A percentile compares a stretch with the other conserved stretches of the same genome.
Evolutionary conservation across 2,329 filamentous ascomycete genomes (phyloP).

Genomic region (Neurospora sp.): DNA sequence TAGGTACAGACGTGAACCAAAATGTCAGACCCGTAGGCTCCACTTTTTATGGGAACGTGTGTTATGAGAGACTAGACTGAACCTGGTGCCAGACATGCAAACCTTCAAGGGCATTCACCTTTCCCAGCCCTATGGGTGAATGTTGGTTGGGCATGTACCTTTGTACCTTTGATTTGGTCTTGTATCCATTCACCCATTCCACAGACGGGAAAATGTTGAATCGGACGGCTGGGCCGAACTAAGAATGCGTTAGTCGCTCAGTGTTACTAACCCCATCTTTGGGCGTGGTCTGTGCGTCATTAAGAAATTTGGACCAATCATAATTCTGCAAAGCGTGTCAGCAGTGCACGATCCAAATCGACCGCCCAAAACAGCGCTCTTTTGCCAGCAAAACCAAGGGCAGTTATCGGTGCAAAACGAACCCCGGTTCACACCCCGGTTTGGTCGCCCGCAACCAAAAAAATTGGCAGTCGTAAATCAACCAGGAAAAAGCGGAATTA

Average conservation of each 20-base stretch:
- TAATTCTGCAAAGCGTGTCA: conserved; percentile 12
- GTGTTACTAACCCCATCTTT: not conserved
- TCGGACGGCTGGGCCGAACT: not conserved
- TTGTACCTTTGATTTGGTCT: not conserved
- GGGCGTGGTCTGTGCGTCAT: conserved; percentile 11
- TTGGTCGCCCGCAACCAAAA: conserved; percentile 16
- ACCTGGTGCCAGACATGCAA: not conserved
- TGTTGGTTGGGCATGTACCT: not conserved
- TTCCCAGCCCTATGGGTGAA: not conserved
- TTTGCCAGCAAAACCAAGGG: conserved; percentile 11
- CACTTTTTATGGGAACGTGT: too few species aligned
- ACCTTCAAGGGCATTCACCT: not conserved
- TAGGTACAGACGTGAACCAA: too few species aligned
- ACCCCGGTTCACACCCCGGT: conserved; percentile 18
- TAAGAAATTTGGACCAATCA: conserved; percentile 19
- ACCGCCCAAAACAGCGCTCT: conserved; percentile 14
- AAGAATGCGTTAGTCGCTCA: not conserved
- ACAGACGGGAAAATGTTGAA: not conserved
- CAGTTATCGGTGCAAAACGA: conserved; percentile 10
- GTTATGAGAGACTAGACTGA: too few species aligned
- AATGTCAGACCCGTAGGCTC: too few species aligned
- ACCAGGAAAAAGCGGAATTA: conserved; percentile 8
- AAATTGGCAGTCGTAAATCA: conserved; percentile 18
- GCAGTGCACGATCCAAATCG: conserved; percentile 11
- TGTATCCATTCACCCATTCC: not conserved